Evolutionary conservation across 768 basidiomycete species (phyloP).

Genomic region (Exidia glandulosa): DNA sequence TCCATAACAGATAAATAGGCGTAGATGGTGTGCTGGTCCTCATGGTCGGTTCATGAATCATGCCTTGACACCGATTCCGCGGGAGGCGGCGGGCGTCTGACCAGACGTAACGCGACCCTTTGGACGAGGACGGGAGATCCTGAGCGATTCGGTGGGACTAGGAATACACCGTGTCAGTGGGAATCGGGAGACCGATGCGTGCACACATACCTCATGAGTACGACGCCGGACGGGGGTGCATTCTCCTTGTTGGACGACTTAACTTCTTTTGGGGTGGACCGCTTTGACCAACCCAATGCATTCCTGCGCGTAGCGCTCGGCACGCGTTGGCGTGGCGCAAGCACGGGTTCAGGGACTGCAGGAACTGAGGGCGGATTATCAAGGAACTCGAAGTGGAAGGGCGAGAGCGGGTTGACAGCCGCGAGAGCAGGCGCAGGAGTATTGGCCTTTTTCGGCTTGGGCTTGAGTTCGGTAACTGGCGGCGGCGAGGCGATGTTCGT

Average conservation of each 20-base stretch:
- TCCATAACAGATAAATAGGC: not conserved
- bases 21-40: not conserved
- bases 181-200: not conserved
- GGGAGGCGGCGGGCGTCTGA: not conserved
- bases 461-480: constrained; percentile 3
- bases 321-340: constrained; percentile 39
- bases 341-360: constrained; percentile 11
- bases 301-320: constrained; percentile 45
- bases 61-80: not conserved
- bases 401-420: constrained; percentile 32
- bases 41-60: not conserved
- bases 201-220: constrained; percentile 39
- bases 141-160: constrained; percentile 30
- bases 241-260: constrained; percentile 33
- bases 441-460: constrained; percentile 9
- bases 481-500: constrained; percentile 7
- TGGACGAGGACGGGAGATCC: constrained; percentile 36
- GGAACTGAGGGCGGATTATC: constrained; percentile 27
- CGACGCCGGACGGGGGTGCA: constrained; percentile 37
- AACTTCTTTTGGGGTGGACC: constrained; percentile 21
- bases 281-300: constrained; percentile 54
- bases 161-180: not conserved
- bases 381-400: constrained; percentile 23
- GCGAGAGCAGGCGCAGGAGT: constrained; percentile 27
- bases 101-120: not conserved